Evolutionary conservation across 495 filamentous ascomycete species (phyloP).

Genomic region (Aspergillus campestris): DNA sequence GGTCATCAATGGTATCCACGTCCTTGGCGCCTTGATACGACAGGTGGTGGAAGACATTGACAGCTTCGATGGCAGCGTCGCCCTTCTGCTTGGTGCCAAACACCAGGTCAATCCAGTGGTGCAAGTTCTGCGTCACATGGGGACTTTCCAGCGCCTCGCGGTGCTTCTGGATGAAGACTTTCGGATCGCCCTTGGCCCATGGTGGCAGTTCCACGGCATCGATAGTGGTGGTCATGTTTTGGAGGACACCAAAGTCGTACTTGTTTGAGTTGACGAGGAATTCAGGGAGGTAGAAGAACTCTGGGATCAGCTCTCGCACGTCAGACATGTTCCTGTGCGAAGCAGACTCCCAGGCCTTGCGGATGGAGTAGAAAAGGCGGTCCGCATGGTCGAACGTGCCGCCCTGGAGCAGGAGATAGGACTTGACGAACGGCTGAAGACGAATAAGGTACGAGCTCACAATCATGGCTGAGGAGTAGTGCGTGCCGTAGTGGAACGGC

Average conservation of each 20-base stretch:
- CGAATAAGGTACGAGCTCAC: constrained; percentile 94
- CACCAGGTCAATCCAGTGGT: constrained; percentile 92
- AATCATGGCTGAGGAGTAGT: constrained; percentile 99
- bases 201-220: constrained; percentile 80
- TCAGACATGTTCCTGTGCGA: constrained; percentile 87
- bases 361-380: constrained; percentile 87
- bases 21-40: constrained; percentile 93
- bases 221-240: constrained; percentile 68
- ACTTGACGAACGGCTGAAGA: constrained; percentile 90
- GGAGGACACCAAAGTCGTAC: constrained; percentile 84
- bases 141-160: constrained; percentile 91
- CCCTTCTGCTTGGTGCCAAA: constrained; percentile 95
- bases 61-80: constrained; percentile 81
- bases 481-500: constrained; percentile 95
- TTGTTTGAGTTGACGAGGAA: constrained; percentile 86
- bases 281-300: constrained; percentile 95
- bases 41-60: constrained; percentile 92
- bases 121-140: constrained; percentile 81
- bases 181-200: constrained; percentile 95
- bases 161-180: constrained; percentile 91
- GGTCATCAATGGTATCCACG: constrained; percentile 84
- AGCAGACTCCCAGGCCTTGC: constrained; percentile 84
- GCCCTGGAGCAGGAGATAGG: constrained; percentile 92
- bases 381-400: constrained; percentile 96
- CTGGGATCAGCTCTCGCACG: constrained; percentile 86